Percentiles rank a stretch among this genome's conserved stretches.
Conservation (phyloP, 2,329 filamentous ascomycete genomes). For the Ophiosphaerella herpotricha region DNA sequence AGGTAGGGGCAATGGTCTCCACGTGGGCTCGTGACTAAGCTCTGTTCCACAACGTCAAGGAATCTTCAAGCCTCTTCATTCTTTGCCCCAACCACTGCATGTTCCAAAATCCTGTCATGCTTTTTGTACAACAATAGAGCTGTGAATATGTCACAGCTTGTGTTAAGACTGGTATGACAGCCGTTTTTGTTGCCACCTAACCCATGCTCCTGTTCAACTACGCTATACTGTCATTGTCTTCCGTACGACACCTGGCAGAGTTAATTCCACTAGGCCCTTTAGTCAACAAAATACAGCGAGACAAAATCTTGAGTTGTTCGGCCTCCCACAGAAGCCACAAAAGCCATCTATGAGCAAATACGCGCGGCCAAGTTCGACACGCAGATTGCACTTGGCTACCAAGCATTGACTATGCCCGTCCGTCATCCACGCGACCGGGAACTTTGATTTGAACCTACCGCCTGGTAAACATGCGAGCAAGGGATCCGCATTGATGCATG, state of each 20-base stretch:
- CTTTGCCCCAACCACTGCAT: constrained; percentile 25
- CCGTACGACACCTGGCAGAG: constrained; percentile 12
- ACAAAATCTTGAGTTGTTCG: background rate
- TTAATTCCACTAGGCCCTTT: constrained; percentile 3
- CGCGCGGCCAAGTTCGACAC: constrained; percentile 2
- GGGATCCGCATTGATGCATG: constrained; percentile 39
- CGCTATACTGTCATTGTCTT: constrained; percentile 13
- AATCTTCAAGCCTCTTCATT: constrained; percentile 21
- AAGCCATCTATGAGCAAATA: constrained; percentile 5
- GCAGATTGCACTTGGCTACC: constrained; percentile 7
- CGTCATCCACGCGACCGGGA: constrained; percentile 17
- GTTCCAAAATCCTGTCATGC: constrained; percentile 17
- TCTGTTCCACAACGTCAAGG: constrained; percentile 21
- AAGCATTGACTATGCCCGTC: constrained; percentile 20
- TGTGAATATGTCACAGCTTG: constrained; percentile 20
- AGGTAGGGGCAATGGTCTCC: constrained; percentile 6
- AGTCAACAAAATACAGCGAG: background rate
- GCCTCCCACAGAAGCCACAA: constrained; percentile 1
- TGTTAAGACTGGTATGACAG: constrained; percentile 29
- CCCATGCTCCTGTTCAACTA: constrained; percentile 17
- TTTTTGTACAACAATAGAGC: constrained; percentile 20
- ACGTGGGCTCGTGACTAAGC: constrained; percentile 26
- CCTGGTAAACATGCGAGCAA: constrained; percentile 30
- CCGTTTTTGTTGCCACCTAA: constrained; percentile 24
- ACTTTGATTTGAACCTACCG: constrained; percentile 27